Conservation (phyloP, 1,139 yeast species). For the Debaryomyces coudertii region DNA sequence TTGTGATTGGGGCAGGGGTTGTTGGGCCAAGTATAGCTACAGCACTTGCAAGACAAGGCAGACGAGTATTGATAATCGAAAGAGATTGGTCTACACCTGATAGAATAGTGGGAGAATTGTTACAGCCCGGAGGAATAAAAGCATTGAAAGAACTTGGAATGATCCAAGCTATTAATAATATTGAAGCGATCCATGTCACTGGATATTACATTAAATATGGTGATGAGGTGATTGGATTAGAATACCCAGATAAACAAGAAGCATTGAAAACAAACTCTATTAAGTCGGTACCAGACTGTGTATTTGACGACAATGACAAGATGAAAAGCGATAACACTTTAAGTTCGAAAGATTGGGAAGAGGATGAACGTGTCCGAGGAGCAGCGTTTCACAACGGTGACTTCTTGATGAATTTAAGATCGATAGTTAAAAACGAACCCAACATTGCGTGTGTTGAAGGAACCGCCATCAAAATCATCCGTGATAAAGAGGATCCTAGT, state of each 20-base stretch:
- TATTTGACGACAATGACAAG: slow-evolving; percentile 59
- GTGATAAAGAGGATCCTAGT: slow-evolving; percentile 48
- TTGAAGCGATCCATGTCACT: slow-evolving; percentile 73
- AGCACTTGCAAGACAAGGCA: slow-evolving; percentile 86
- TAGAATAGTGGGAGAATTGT: slow-evolving; percentile 92
- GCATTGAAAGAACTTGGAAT: slow-evolving; percentile 82
- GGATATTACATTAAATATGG: slow-evolving; percentile 83
- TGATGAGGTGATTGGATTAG: slow-evolving; percentile 57
- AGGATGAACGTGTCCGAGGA: slow-evolving; percentile 68
- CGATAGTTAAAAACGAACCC: slow-evolving; percentile 65
- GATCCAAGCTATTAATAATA: slow-evolving; percentile 75
- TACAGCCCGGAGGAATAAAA: slow-evolving; percentile 93
- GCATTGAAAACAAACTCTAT: slow-evolving; percentile 45
- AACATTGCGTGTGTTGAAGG: slow-evolving; percentile 82
- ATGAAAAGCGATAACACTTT: slow-evolving; percentile 52
- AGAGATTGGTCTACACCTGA: slow-evolving; percentile 93
- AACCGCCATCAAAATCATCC: slow-evolving; percentile 67
- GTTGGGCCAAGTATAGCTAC: slow-evolving; percentile 94
- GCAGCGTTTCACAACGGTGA: slow-evolving; percentile 92
- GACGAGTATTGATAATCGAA: slow-evolving; percentile 74
- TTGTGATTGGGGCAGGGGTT: slow-evolving; percentile 92
- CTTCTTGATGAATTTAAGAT: slow-evolving; percentile 75
- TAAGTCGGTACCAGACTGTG: slow-evolving; percentile 57
- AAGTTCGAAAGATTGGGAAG: slow-evolving; percentile 56
- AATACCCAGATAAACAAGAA: slow-evolving; percentile 70